phyloP scores from a whole-genome alignment of 176 grass and related monocot species.

The Musa troglodytarum region DNA sequence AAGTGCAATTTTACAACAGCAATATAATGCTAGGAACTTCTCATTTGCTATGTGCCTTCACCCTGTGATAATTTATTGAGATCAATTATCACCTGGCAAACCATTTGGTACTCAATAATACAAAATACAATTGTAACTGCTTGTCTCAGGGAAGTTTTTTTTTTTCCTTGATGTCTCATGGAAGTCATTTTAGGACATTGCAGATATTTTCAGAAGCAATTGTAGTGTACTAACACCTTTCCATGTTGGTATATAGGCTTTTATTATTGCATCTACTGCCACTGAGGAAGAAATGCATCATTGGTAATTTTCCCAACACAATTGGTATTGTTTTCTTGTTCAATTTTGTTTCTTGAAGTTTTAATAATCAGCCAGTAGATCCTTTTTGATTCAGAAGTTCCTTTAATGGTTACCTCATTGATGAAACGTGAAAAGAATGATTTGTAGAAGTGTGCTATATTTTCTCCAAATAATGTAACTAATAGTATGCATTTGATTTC shows the following conservation, averaged over 20 bases:
- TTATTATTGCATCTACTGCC: slow-evolving; percentile 93
- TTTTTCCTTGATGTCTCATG: too few species aligned
- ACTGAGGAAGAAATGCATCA: slow-evolving; percentile 85
- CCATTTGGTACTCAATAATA: not conserved
- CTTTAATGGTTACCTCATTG: not conserved
- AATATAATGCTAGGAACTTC: too few species aligned
- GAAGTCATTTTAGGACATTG: not conserved
- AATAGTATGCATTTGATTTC: not conserved
- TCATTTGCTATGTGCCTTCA: not conserved
- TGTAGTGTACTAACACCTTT: slow-evolving; percentile 6
- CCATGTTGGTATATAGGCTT: slow-evolving; percentile 43
- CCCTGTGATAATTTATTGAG: not conserved
- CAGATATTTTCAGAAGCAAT: not conserved
- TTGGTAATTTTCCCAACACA: slow-evolving; percentile 46
- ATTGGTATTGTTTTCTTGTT: not conserved
- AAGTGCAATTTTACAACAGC: not conserved
- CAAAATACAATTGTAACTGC: not conserved
- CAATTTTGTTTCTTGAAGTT: not conserved
- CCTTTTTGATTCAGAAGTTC: not conserved
- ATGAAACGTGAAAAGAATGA: not conserved
- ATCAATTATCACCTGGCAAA: not conserved
- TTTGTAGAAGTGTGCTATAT: not conserved
- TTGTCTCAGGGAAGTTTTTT: not conserved
- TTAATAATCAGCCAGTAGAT: not conserved
- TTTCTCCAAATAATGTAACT: not conserved